Base-by-base conservation (phyloP, 495 filamentous ascomycete genomes). In the Lophiostoma macrostomum region DNA sequence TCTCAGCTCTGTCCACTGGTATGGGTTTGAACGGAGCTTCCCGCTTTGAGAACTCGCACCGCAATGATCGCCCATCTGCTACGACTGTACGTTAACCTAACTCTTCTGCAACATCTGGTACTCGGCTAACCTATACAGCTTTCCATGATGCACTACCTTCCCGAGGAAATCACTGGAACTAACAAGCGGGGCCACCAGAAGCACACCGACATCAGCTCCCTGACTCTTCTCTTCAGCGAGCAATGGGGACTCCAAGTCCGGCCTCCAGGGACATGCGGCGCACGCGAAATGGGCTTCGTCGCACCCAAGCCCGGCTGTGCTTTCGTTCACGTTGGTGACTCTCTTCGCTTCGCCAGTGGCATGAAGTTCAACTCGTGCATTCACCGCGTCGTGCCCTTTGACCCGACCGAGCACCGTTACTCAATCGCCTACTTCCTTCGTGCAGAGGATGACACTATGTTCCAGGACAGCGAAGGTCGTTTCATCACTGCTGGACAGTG, bases 351-450 rank as follows among this genome's bases (percentile, higher is more conserved):
- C 58, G 69, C 74, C 5, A 70, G 67, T 38, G 73, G 71, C 30
- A 69, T 74, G 63, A 73, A 68, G 34, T 67, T 82, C 56, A 73
- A 73, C 56, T 78, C 74, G 20, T 75, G 71, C 64, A 73, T 80
- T 61, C 79, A 82, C 69, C 71, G 77, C 36, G 78, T 82, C 11
- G 74, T 80, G 24, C 79, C 79, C 11, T 66, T 71, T 48, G 53
- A 76, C 66, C 65, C 65, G 38, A 58, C 53, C 50, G 70, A 77
- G 70, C 72, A 78, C 66, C 74, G 78, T 46, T 79, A 79, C 70
- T 74, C 70, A n/a, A 74, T 79, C 62, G 76, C 78, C 12, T 81
- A 81, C 64, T 80, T 81, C 70, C 69, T 80, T 41, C 70, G 78
- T 10, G 70, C 76, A 36, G 74, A 79, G 66, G 71, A 79, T 61